Evolutionary conservation across 164 flowering plant species (phyloP).

Genomic region (Tetrastigma voinierianum): DNA sequence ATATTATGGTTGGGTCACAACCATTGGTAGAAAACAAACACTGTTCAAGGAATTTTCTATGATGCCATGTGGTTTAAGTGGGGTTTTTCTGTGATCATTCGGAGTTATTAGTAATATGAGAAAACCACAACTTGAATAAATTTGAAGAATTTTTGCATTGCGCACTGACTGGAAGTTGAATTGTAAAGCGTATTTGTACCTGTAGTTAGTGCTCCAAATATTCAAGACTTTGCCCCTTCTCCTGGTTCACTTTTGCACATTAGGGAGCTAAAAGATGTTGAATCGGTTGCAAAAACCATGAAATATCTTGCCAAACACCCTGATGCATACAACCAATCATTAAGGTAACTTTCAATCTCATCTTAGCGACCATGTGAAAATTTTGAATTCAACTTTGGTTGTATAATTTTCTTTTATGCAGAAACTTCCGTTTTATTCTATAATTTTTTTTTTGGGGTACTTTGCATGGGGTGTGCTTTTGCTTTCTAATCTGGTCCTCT

Average conservation of each 20-base stretch:
- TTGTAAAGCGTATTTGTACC: constrained; percentile 67
- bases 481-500: constrained; percentile 2
- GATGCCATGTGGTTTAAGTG: too few relatives aligned
- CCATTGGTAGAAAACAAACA: background rate
- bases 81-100: too few relatives aligned
- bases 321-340: constrained; percentile 59
- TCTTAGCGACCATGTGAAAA: background rate
- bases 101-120: too few relatives aligned
- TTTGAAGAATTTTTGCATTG: too few relatives aligned
- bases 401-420: background rate
- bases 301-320: constrained; percentile 64
- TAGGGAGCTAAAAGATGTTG: constrained; percentile 55
- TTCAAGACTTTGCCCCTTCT: constrained; percentile 86
- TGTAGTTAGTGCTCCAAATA: constrained; percentile 92
- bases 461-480: background rate
- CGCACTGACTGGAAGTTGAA: background rate
- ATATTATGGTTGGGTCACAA: too few relatives aligned
- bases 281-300: constrained; percentile 52
- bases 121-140: too few relatives aligned
- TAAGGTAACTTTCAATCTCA: constrained; percentile 41
- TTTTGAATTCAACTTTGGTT: background rate
- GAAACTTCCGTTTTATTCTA: background rate
- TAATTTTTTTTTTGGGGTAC: background rate
- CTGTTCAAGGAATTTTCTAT: background rate
- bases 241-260: constrained; percentile 72